These are phyloP conservation scores for Sphaerostilbella broomeana DNA, from an alignment of 2,329 filamentous ascomycete genomes.

Conservation along the genomic window DNA sequence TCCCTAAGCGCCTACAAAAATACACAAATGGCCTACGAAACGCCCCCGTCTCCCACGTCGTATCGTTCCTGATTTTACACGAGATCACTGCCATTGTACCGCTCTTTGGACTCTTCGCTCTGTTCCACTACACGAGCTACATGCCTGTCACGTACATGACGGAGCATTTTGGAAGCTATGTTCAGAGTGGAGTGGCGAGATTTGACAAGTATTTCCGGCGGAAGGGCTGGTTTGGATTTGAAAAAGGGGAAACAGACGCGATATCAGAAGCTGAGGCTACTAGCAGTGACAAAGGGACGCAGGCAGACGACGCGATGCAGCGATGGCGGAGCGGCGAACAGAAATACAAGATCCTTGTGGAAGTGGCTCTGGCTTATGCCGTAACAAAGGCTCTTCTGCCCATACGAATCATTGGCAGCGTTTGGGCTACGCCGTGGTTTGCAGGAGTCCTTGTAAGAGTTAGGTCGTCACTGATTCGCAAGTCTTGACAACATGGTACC, in stretches of 20 bases:
- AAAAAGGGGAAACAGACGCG: constrained; percentile 29
- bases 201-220: constrained; percentile 71
- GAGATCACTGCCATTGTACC: constrained; percentile 85
- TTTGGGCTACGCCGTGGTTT: constrained; percentile 92
- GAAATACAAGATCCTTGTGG: constrained; percentile 53
- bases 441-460: constrained; percentile 55
- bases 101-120: constrained; percentile 62
- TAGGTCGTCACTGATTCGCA: constrained; percentile 25
- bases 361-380: constrained; percentile 83
- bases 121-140: constrained; percentile 76
- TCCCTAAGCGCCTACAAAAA: constrained; percentile 60
- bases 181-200: constrained; percentile 58
- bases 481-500: constrained; percentile 13
- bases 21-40: constrained; percentile 64
- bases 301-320: constrained; percentile 25
- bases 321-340: constrained; percentile 34
- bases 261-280: constrained; percentile 14
- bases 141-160: constrained; percentile 54
- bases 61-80: constrained; percentile 83
- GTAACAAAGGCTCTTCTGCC: constrained; percentile 83
- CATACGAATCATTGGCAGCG: constrained; percentile 65
- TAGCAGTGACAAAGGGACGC: constrained; percentile 14
- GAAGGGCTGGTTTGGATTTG: constrained; percentile 76
- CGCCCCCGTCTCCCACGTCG: constrained; percentile 75
- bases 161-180: constrained; percentile 43